These are phyloP conservation scores for Penicillium sp. DNA, from an alignment of 2,329 filamentous ascomycete species.

Conservation along the genomic window DNA sequence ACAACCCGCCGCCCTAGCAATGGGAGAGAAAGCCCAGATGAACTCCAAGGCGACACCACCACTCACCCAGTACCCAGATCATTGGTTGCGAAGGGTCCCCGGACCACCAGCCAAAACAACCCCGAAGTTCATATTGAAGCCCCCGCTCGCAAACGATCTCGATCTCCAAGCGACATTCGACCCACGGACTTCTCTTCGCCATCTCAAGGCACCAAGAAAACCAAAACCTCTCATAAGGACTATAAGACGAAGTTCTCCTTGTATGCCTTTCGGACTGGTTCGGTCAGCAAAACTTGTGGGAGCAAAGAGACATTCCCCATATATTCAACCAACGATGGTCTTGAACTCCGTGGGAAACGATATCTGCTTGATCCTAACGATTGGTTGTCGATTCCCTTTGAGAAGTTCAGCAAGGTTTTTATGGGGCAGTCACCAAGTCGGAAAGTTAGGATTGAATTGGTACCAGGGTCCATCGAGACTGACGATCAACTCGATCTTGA, in stretches of 20 bases:
- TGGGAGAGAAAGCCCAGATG: constrained; percentile 40
- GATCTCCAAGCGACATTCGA: constrained; percentile 35
- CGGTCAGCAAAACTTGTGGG: constrained; percentile 9
- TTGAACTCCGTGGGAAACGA: constrained; percentile 13
- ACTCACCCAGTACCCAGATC: constrained; percentile 20
- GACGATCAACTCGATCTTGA: constrained; percentile 30
- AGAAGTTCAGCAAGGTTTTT: constrained; percentile 21
- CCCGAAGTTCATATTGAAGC: constrained; percentile 2
- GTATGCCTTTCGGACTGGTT: constrained; percentile 24
- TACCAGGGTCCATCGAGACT: constrained; percentile 15
- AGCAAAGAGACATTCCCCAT: constrained; percentile 12
- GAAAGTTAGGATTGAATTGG: constrained; percentile 32
- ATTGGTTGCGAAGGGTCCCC: constrained; percentile 7
- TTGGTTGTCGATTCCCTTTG: constrained; percentile 17
- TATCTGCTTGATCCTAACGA: neutral
- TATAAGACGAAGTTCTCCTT: constrained; percentile 11
- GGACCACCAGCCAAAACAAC: constrained; percentile 1
- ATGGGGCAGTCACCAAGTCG: constrained; percentile 22
- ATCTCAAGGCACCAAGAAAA: constrained; percentile 14
- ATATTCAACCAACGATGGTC: constrained; percentile 12
- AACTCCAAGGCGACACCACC: constrained; percentile 39
- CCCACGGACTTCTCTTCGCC: constrained; percentile 28
- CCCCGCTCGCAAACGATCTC: constrained; percentile 21
- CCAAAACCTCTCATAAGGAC: constrained; percentile 7
- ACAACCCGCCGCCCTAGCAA: constrained; percentile 8